A percentile compares a stretch with the other conserved stretches of the same genome.
phyloP scores from a whole-genome alignment of 176 grass and related monocot species.

The Canna indica region DNA sequence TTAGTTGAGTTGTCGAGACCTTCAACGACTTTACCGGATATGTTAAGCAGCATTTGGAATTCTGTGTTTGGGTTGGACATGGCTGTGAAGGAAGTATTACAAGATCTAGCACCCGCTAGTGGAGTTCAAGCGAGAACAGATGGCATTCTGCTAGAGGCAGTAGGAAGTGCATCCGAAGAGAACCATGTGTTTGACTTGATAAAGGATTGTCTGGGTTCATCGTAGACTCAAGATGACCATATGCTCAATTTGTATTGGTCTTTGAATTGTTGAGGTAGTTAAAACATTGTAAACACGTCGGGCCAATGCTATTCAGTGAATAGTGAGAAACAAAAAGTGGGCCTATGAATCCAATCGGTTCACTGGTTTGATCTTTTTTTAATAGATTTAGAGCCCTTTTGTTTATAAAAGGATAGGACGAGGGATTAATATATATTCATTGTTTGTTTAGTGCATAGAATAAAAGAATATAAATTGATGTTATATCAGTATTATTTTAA shows the following conservation, averaged over 20 bases:
- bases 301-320: no score
- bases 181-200: slow-evolving; percentile 45
- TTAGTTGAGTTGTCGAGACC: slow-evolving; percentile 81
- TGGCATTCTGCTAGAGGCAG: slow-evolving; percentile 60
- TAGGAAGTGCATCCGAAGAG: slow-evolving; percentile 40
- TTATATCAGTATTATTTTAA: no score
- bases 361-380: no score
- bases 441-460: no score
- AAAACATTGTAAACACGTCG: neutral
- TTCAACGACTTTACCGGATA: slow-evolving; percentile 41
- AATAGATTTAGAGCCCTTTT: no score
- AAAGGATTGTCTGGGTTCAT: slow-evolving; percentile 46
- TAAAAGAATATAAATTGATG: no score
- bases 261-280: neutral
- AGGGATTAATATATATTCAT: no score
- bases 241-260: neutral
- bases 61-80: slow-evolving; percentile 61
- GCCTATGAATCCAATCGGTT: no score
- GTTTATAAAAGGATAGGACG: no score
- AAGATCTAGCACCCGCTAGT: slow-evolving; percentile 36
- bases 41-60: slow-evolving; percentile 46
- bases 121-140: slow-evolving; percentile 91
- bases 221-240: neutral
- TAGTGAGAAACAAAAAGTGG: no score
- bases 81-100: slow-evolving; percentile 48